Base-by-base conservation (phyloP, 2,329 filamentous ascomycete species). In the Clathrospora elynae region DNA sequence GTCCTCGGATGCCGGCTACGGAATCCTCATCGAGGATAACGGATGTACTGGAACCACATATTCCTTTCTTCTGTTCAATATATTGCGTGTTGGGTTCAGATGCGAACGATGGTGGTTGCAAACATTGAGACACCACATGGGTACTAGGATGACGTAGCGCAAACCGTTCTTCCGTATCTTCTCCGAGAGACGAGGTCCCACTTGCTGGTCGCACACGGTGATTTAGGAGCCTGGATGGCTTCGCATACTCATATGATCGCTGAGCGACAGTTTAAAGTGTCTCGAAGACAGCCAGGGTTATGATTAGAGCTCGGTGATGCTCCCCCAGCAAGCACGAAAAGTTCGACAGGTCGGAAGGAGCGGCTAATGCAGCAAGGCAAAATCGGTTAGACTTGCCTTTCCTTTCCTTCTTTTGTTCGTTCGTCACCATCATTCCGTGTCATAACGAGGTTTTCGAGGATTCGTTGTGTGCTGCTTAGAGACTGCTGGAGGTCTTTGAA, bases 1-100 rank as follows among this genome's bases (percentile, higher is more conserved):
- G 45, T 36, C 36, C 37, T 45, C 42, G 47, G 48, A 43, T 46
- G 35, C 32, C 35, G 35, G 40, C 41, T 44, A 34, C 14, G 20
- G 20, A 11, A 20, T 11, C 18, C 16, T 23, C 5, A 14, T 12
- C 26, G 26, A 14, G 17, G 14, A 11, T 23, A n/a, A 17, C 34
- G 11, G 26, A n/a, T 29, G 11, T 23, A n/a, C 13, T n/a, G 13
- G 31, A 13, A 8, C 3, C 5, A 22, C 16, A n/a, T 22, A 30
- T 37, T n/a, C 17, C 12, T 24, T 20, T 29, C 29, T 34, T 19
- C 29, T 23, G 23, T 19, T 22, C 30, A 23, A 6, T 23, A 12
- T 9, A 17, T 26, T 33, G n/a, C 17, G 22, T 28, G 17, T 26
- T 20, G 32, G 45, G 17, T 20, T 34, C 43, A 16, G 28, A 17